Evolutionary conservation across 1,284 basidiomycete species (phyloP).

Genomic region (Cutaneotrichosporon cutaneum): DNA sequence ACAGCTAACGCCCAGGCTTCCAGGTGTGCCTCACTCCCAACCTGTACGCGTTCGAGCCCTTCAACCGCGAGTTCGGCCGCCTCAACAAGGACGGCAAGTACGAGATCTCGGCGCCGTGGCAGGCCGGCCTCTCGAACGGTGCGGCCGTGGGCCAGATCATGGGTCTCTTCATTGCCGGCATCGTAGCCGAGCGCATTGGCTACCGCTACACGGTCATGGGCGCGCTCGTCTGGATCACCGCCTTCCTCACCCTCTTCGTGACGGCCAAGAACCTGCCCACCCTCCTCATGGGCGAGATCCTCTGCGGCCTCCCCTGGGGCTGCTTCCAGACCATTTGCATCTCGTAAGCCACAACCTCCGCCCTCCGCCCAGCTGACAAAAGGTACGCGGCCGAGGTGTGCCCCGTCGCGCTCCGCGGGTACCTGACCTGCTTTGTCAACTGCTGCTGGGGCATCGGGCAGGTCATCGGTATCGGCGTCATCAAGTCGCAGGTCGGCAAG

Average conservation of each 20-base stretch:
- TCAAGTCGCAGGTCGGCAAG: slow-evolving; percentile 38
- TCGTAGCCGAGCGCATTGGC: slow-evolving; percentile 50
- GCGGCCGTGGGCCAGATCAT: slow-evolving; percentile 52
- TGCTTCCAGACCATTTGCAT: slow-evolving; percentile 28
- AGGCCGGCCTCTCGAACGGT: slow-evolving; percentile 54
- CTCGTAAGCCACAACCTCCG: neutral
- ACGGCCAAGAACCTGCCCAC: slow-evolving; percentile 39
- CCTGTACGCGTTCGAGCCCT: slow-evolving; percentile 49
- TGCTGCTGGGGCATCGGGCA: slow-evolving; percentile 50
- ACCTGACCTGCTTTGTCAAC: slow-evolving; percentile 49
- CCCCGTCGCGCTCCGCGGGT: slow-evolving; percentile 47
- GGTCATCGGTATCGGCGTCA: slow-evolving; percentile 48
- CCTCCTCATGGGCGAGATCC: slow-evolving; percentile 41
- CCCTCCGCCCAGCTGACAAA: neutral
- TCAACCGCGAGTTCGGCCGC: slow-evolving; percentile 47
- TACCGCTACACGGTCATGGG: slow-evolving; percentile 46
- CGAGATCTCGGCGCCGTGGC: slow-evolving; percentile 55
- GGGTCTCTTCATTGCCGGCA: slow-evolving; percentile 53
- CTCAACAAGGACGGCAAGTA: slow-evolving; percentile 46
- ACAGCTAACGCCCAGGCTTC: slow-evolving; percentile 26
- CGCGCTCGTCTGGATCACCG: slow-evolving; percentile 38
- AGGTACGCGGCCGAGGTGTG: slow-evolving; percentile 48
- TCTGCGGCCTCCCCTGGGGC: slow-evolving; percentile 47
- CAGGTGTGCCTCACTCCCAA: slow-evolving; percentile 48
- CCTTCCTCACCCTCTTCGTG: slow-evolving; percentile 46